These are phyloP conservation scores for Lecanicillium sp. DNA, from an alignment of 2,329 filamentous ascomycete species.

Conservation along the genomic window DNA sequence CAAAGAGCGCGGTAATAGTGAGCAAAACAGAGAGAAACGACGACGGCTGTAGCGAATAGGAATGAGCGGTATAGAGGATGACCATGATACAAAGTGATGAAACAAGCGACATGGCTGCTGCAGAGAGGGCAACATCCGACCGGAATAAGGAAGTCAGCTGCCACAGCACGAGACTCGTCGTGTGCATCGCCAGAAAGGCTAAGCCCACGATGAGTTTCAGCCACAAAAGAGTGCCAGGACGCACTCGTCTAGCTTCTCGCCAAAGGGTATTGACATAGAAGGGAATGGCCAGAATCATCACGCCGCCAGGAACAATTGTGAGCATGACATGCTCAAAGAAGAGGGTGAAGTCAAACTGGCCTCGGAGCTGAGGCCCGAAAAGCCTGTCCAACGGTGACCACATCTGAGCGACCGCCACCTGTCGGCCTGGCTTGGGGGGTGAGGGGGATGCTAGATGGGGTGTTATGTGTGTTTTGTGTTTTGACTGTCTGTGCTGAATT, in stretches of 20 bases:
- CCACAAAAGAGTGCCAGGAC: slow-evolving; percentile 16
- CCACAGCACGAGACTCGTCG: slow-evolving; percentile 24
- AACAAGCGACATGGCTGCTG: slow-evolving; percentile 22
- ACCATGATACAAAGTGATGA: slow-evolving; percentile 21
- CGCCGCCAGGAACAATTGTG: too few relatives aligned
- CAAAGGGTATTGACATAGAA: background rate
- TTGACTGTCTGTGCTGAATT: too few relatives aligned
- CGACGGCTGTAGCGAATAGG: slow-evolving; percentile 26
- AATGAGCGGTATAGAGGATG: slow-evolving; percentile 29
- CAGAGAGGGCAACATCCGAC: slow-evolving; percentile 23
- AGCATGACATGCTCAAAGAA: too few relatives aligned
- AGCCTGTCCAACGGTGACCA: too few relatives aligned
- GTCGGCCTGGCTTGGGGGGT: too few relatives aligned
- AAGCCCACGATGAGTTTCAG: slow-evolving; percentile 15
- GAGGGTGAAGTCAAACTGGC: too few relatives aligned
- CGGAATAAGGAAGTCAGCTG: slow-evolving; percentile 4
- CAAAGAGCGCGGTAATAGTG: slow-evolving; percentile 26
- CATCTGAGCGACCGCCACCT: too few relatives aligned
- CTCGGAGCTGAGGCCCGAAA: too few relatives aligned
- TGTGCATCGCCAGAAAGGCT: slow-evolving; percentile 10
- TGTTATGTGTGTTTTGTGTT: too few relatives aligned
- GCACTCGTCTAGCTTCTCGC: background rate
- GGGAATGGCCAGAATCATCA: too few relatives aligned
- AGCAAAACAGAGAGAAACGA: slow-evolving; percentile 27
- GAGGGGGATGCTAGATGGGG: too few relatives aligned